Evolutionary conservation across 495 filamentous ascomycete species (phyloP), one percentile per base, ranked within the genome.

Genomic region (Talaromyces trachyspermus): DNA sequence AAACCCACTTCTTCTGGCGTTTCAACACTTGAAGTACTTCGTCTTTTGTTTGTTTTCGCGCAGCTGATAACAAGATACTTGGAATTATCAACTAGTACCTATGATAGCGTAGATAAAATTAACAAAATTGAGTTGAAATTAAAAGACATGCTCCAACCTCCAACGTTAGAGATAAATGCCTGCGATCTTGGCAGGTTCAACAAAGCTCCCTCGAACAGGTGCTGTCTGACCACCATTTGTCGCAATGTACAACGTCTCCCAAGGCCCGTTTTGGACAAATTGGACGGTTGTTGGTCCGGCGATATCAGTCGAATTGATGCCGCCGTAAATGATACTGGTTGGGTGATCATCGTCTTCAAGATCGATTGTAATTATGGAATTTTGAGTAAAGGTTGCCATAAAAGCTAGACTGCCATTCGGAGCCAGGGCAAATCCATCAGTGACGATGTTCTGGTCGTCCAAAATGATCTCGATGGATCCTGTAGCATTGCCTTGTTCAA

Each of bases 351-450:
- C 52, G 10, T 56, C 59, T 8, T 43, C 56, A 3, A 58, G 57
- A 9, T 51, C 54, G 26, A 63, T 49, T 7, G 56, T 51, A 36
- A 64, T 52, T 5, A 58, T 49, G 7, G 59, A 60, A 33, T 58
- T 61, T 24, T 59, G 51, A n/a, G 49, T 42, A 22, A 61, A 60
- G 5, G 64, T 65, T 4, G 57, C 56, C 30, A 71, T 50, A 42
- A 64, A 71, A 2, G 64, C 61, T n/a, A 37, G 12, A 14, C 52
- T 61, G n/a, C 68, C 68, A 46, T 67, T 63, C 4, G 52, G 29
- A 23, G 54, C 49, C 26, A 69, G 27, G 10, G 61, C 58, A 24
- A 71, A 49, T 47, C 62, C 62, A 39, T 71, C 68, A 0, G 55
- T 52, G 12, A 58, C 42, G 42, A 59, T 55, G 11, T 12, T 46